phyloP scores from a whole-genome alignment of 2,329 filamentous ascomycete genomes.

The Fusarium phyllophilum region DNA sequence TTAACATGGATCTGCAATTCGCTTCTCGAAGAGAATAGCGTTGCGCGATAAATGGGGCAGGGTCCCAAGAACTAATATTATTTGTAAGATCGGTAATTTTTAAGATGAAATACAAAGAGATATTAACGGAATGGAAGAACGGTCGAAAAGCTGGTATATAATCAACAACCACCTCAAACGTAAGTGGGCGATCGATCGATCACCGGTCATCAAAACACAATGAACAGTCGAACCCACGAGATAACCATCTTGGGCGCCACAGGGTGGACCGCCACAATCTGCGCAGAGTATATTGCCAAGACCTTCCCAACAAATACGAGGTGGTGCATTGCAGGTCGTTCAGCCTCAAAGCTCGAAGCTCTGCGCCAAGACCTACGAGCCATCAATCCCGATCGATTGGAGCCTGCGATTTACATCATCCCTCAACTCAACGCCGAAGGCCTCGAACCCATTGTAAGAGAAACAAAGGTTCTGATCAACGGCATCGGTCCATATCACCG shows the following conservation, averaged over 20 bases:
- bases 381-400: neutral
- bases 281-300: neutral
- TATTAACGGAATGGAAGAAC: neutral
- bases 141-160: neutral
- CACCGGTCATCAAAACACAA: neutral
- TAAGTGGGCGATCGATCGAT: accelerated
- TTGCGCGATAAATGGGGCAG: neutral
- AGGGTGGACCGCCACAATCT: neutral
- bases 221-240: neutral
- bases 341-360: neutral
- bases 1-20: neutral
- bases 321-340: conserved; percentile 1
- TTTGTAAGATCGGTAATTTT: neutral
- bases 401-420: neutral
- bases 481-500: neutral
- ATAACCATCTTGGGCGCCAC: neutral
- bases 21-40: neutral
- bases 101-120: neutral
- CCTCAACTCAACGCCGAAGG: neutral
- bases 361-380: neutral
- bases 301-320: neutral
- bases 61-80: accelerated
- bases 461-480: neutral
- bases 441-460: neutral
- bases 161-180: accelerated